A percentile compares a stretch with the other conserved stretches of the same genome.
These are phyloP conservation scores for barrel medic (Medicago truncatula) DNA, from an alignment of 306 rosid species.

Conservation along the genomic window MtrunA17r5.0-ANR NC_053045.1:49650001-49650500, in stretches of 20 bases:
- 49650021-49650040: conserved; percentile 51
- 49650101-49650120: conserved; percentile 86
- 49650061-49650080: conserved; percentile 92
- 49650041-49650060: conserved; percentile 81
- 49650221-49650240: conserved; percentile 33
- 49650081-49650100: conserved; percentile 63
- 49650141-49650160: conserved; percentile 76
- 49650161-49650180: conserved; percentile 80
- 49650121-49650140: conserved; percentile 91
- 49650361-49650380: too few relatives aligned
- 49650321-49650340: background rate
- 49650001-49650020: conserved; percentile 71
- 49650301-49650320: too few relatives aligned
- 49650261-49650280: too few relatives aligned
- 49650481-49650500: background rate
- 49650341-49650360: background rate
- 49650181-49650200: conserved; percentile 65
- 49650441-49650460: too few relatives aligned
- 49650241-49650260: too few relatives aligned
- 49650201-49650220: conserved; percentile 67
- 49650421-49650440: too few relatives aligned
- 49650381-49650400: too few relatives aligned
- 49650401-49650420: too few relatives aligned
- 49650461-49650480: background rate
- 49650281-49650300: too few relatives aligned